These are phyloP conservation scores for Crucihimalaya himalaica DNA, from an alignment of 345 rosid species.

Conservation along the genomic window DNA sequence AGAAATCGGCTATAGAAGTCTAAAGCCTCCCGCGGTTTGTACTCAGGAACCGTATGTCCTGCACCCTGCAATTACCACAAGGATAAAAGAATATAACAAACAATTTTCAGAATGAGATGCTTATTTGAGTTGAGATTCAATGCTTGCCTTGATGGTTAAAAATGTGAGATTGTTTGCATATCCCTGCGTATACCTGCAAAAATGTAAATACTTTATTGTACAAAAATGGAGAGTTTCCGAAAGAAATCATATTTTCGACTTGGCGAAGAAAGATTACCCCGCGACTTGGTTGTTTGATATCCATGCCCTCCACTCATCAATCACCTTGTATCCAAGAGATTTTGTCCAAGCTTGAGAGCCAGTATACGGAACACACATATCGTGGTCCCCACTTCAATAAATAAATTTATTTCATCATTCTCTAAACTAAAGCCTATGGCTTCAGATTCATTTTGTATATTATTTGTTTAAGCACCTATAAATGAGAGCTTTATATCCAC, in stretches of 20 bases:
- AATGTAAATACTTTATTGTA: neutral
- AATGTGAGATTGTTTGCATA: constrained; percentile 85
- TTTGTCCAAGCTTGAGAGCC: constrained; percentile 91
- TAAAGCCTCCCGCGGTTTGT: constrained; percentile 79
- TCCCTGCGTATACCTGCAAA: constrained; percentile 68
- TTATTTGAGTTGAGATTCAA: neutral
- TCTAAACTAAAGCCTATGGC: neutral
- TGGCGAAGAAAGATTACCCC: constrained; percentile 51
- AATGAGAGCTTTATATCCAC: constrained; percentile 76
- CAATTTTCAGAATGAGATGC: neutral
- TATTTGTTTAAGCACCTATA: constrained; percentile 56
- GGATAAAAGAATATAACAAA: neutral
- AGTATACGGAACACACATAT: constrained; percentile 92
- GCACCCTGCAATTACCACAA: constrained; percentile 59
- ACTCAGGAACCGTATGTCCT: constrained; percentile 94
- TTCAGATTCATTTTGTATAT: neutral
- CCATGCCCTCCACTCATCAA: constrained; percentile 94
- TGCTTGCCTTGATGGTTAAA: constrained; percentile 69
- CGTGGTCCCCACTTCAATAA: constrained; percentile 77
- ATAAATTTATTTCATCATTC: constrained; percentile 8
- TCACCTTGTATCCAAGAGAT: constrained; percentile 69
- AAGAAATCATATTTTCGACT: neutral
- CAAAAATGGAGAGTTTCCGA: neutral
- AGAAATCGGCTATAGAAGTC: constrained; percentile 78
- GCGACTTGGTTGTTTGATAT: constrained; percentile 69